Percentiles rank a stretch among this genome's conserved stretches.
These are phyloP conservation scores for Cadophora malorum DNA, from an alignment of 2,329 filamentous ascomycete species.

Conservation along the genomic window DNA sequence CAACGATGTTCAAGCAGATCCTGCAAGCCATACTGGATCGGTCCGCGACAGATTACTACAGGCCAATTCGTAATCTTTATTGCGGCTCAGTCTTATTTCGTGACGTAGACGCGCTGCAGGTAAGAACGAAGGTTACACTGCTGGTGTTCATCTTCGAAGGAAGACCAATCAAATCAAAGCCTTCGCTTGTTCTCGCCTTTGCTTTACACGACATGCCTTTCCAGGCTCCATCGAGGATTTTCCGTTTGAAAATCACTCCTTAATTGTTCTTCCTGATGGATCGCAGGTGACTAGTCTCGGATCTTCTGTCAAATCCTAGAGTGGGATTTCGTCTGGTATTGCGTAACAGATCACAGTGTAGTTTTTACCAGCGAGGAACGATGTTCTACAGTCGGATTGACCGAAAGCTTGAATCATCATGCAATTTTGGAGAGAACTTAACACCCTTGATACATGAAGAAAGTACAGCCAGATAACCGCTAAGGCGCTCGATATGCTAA, in stretches of 20 bases:
- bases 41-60: slow-evolving; percentile 2
- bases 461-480: background rate
- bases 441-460: slow-evolving; percentile 1
- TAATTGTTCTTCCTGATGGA: background rate
- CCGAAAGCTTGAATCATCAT: background rate
- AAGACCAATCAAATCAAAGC: background rate
- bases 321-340: background rate
- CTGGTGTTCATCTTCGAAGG: background rate
- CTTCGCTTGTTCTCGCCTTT: slow-evolving; percentile 10
- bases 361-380: background rate
- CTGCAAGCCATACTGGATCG: slow-evolving; percentile 10
- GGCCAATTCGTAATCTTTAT: background rate
- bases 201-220: background rate
- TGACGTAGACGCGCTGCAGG: slow-evolving; percentile 10
- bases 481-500: slow-evolving; percentile 3
- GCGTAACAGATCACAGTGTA: background rate
- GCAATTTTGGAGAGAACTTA: background rate
- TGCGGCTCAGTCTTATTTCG: slow-evolving; percentile 1
- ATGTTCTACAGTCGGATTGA: background rate
- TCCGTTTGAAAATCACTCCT: background rate
- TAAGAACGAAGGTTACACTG: background rate
- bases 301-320: background rate
- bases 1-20: background rate
- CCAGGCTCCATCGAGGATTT: background rate
- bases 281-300: background rate